Conservation (phyloP, 257 asterid genomes). For the Rubia yunnanensis region DNA sequence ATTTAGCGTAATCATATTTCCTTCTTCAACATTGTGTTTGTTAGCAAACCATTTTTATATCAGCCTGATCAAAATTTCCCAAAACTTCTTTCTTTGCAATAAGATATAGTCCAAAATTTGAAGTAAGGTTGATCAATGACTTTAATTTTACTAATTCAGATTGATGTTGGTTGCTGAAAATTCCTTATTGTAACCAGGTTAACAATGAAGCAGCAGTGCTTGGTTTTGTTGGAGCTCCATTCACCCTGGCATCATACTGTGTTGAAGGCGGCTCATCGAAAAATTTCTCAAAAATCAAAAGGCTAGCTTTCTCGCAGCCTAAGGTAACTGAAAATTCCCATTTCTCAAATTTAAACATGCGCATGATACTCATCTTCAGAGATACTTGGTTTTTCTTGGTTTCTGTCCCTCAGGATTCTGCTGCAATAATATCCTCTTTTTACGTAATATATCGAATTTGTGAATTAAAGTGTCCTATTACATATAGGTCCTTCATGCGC, state of each 20-base stretch:
- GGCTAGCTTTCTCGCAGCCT: constrained; percentile 87
- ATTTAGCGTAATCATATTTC: background rate
- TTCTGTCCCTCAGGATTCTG: background rate
- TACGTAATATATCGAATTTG: background rate
- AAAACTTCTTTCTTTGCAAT: background rate
- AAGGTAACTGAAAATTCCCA: constrained; percentile 39
- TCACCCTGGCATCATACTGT: constrained; percentile 87
- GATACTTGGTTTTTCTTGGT: background rate
- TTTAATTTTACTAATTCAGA: background rate
- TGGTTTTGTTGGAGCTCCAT: constrained; percentile 98
- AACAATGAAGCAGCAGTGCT: constrained; percentile 95
- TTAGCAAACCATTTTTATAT: background rate
- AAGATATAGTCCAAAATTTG: too few relatives aligned
- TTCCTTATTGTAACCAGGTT: constrained; percentile 37
- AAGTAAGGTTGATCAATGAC: background rate
- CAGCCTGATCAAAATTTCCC: background rate
- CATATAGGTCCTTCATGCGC: constrained; percentile 68
- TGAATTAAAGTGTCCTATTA: background rate
- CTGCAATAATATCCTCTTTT: background rate
- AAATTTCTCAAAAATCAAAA: constrained; percentile 86
- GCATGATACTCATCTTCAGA: background rate
- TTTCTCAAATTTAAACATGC: background rate
- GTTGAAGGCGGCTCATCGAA: constrained; percentile 99
- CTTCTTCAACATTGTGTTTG: background rate
- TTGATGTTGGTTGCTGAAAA: constrained; percentile 9